Conservation (phyloP, 495 filamentous ascomycete species). For the Xanthoparmelia taractica region DNA sequence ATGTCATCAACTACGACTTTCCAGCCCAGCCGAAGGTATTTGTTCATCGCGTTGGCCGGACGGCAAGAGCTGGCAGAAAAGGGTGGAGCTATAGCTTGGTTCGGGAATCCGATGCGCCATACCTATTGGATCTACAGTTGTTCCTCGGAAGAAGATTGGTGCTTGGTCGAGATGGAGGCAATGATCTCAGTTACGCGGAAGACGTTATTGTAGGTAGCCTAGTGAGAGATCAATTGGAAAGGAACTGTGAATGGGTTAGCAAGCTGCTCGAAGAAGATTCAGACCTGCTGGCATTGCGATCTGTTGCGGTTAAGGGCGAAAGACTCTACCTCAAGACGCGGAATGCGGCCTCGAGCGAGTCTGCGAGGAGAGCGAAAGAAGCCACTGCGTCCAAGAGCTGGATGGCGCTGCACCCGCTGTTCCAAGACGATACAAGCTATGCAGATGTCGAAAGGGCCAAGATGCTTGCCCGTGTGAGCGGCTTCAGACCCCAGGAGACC, state of each 20-base stretch:
- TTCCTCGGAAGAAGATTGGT: constrained; percentile 79
- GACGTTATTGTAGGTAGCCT: constrained; percentile 75
- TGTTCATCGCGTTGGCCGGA: constrained; percentile 91
- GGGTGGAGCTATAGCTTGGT: constrained; percentile 95
- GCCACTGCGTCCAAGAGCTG: constrained; percentile 60
- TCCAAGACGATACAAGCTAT: constrained; percentile 55
- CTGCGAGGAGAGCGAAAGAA: constrained; percentile 74
- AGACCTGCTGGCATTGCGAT: constrained; percentile 62
- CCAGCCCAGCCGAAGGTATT: constrained; percentile 95
- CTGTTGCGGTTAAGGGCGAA: constrained; percentile 79
- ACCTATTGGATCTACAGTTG: constrained; percentile 88
- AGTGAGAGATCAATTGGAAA: constrained; percentile 60
- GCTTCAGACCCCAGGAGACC: constrained; percentile 82
- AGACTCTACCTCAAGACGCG: constrained; percentile 84
- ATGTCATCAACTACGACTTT: constrained; percentile 99
- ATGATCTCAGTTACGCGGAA: constrained; percentile 59
- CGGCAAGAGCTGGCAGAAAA: constrained; percentile 80
- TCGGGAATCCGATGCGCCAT: constrained; percentile 74
- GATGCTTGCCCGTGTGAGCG: constrained; percentile 78
- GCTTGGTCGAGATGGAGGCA: constrained; percentile 48
- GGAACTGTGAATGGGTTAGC: constrained; percentile 66
- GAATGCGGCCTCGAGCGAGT: constrained; percentile 79
- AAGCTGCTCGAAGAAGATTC: constrained; percentile 65
- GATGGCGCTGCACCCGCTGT: constrained; percentile 65
- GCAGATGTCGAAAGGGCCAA: constrained; percentile 64